phyloP scores from a whole-genome alignment of 345 rosid species.

The Syzygium jambos region DNA sequence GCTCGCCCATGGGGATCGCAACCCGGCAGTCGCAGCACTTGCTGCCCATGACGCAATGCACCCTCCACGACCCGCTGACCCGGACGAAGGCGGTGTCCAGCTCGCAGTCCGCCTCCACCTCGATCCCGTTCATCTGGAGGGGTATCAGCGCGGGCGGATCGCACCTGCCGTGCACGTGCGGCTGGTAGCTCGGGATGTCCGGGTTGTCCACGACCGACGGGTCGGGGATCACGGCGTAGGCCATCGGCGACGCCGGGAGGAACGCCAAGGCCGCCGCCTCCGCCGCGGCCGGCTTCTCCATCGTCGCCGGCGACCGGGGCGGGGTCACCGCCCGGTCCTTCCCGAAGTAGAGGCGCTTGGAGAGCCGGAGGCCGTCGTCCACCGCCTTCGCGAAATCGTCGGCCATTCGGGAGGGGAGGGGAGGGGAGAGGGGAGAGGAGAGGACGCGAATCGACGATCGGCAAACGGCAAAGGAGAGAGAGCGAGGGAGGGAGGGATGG shows the following conservation, averaged over 20 bases:
- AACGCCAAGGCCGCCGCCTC: slow-evolving; percentile 7
- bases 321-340: slow-evolving; percentile 70
- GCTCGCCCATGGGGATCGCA: slow-evolving; percentile 86
- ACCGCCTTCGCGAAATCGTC: slow-evolving; percentile 69
- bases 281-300: slow-evolving; percentile 43
- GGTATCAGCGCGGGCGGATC: slow-evolving; percentile 92
- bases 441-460: not conserved
- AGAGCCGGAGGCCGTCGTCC: slow-evolving; percentile 74
- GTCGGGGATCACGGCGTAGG: slow-evolving; percentile 69
- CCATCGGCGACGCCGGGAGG: slow-evolving; percentile 77
- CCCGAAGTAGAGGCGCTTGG: slow-evolving; percentile 71
- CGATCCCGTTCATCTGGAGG: slow-evolving; percentile 68
- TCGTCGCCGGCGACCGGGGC: slow-evolving; percentile 40
- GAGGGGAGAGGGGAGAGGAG: not conserved
- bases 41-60: slow-evolving; percentile 93
- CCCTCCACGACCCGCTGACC: slow-evolving; percentile 66
- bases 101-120: slow-evolving; percentile 50
- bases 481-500: not conserved
- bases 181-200: slow-evolving; percentile 93
- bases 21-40: slow-evolving; percentile 73
- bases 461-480: not conserved
- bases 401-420: slow-evolving; percentile 28
- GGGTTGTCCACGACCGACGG: slow-evolving; percentile 90
- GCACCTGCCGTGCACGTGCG: slow-evolving; percentile 86
- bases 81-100: slow-evolving; percentile 55